phyloP scores from a whole-genome alignment of 768 basidiomycete genomes.

The Fomitopsis pulvina region DNA sequence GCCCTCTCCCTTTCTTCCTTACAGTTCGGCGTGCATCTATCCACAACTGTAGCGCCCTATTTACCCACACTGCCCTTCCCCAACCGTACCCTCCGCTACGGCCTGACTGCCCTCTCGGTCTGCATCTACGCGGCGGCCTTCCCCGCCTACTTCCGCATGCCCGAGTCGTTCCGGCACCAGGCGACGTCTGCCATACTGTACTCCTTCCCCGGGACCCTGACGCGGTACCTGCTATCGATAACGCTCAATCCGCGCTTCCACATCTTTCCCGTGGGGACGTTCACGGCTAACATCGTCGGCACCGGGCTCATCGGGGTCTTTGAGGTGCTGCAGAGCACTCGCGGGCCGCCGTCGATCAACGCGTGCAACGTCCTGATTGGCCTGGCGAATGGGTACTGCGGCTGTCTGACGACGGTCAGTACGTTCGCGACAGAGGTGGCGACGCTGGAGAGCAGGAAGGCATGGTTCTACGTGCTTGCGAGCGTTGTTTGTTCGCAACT shows the following conservation, averaged over 20 bases:
- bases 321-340: slow-evolving; percentile 59
- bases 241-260: slow-evolving; percentile 59
- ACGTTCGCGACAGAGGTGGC: slow-evolving; percentile 83
- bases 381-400: slow-evolving; percentile 88
- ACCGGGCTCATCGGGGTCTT: slow-evolving; percentile 78
- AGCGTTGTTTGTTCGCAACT: slow-evolving; percentile 71
- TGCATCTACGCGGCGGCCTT: slow-evolving; percentile 70
- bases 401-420: slow-evolving; percentile 89
- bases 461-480: slow-evolving; percentile 58
- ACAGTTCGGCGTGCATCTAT: slow-evolving; percentile 63
- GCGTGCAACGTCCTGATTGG: slow-evolving; percentile 77
- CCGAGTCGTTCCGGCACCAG: slow-evolving; percentile 61
- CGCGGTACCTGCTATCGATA: slow-evolving; percentile 74
- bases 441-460: slow-evolving; percentile 48
- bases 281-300: slow-evolving; percentile 67
- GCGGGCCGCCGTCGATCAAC: slow-evolving; percentile 35
- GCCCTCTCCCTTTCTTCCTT: slow-evolving; percentile 72
- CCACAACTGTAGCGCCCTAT: slow-evolving; percentile 33
- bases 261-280: slow-evolving; percentile 72
- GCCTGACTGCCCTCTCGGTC: slow-evolving; percentile 48
- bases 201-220: slow-evolving; percentile 81
- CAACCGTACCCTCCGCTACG: slow-evolving; percentile 37
- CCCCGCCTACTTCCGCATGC: slow-evolving; percentile 72
- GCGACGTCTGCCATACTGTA: slow-evolving; percentile 87
- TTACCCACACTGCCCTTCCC: slow-evolving; percentile 39